These are phyloP conservation scores for Pseudocercospora pini-densiflorae DNA, from an alignment of 2,329 filamentous ascomycete species.

Conservation along the genomic window DNA sequence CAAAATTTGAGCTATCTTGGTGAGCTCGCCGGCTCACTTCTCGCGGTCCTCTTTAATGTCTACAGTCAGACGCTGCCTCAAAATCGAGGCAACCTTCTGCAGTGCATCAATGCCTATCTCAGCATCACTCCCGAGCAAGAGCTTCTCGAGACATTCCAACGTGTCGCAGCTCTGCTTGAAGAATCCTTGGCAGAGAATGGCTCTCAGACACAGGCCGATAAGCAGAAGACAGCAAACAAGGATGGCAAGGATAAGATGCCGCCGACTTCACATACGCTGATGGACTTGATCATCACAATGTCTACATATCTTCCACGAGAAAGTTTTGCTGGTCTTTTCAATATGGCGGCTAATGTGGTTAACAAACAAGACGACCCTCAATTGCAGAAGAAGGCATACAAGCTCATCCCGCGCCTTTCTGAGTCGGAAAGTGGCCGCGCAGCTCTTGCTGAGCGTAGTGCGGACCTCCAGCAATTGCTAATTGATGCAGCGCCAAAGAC, in stretches of 20 bases:
- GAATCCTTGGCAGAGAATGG: slow-evolving; percentile 65
- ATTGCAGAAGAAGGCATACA: slow-evolving; percentile 98
- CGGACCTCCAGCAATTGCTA: slow-evolving; percentile 81
- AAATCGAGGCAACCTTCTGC: slow-evolving; percentile 85
- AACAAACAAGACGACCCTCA: slow-evolving; percentile 84
- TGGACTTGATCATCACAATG: slow-evolving; percentile 96
- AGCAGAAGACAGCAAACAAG: slow-evolving; percentile 57
- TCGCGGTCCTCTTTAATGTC: slow-evolving; percentile 98
- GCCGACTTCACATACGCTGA: slow-evolving; percentile 89
- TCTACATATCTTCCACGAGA: slow-evolving; percentile 88
- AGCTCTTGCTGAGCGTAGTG: slow-evolving; percentile 76
- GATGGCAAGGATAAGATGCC: slow-evolving; percentile 75
- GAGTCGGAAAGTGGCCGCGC: slow-evolving; percentile 76
- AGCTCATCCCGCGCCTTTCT: slow-evolving; percentile 88
- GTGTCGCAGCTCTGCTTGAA: slow-evolving; percentile 84
- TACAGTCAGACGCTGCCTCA: slow-evolving; percentile 96
- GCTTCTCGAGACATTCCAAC: slow-evolving; percentile 84
- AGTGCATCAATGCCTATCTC: slow-evolving; percentile 92
- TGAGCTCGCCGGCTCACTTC: slow-evolving; percentile 80
- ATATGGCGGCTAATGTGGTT: slow-evolving; percentile 82
- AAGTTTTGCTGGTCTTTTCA: slow-evolving; percentile 83
- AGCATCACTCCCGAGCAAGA: slow-evolving; percentile 71
- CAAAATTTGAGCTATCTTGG: slow-evolving; percentile 84
- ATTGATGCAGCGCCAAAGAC: slow-evolving; percentile 81
- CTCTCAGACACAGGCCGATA: slow-evolving; percentile 66